Evolutionary conservation across 73 alveolate genomes (phyloP).

Genomic region (Paramecium octaurelia): DNA sequence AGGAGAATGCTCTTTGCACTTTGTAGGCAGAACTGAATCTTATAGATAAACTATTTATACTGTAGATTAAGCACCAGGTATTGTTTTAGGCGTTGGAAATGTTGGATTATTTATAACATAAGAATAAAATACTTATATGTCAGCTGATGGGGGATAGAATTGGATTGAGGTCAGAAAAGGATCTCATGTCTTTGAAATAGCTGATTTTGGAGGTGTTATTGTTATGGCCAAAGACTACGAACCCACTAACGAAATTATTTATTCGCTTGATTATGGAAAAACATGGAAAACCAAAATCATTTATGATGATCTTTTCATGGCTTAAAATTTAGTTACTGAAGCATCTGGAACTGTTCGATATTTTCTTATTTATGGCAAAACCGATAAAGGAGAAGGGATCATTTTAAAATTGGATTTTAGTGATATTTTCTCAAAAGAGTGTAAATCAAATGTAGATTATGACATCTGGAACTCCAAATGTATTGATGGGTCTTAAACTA

Average conservation of each 20-base stretch:
- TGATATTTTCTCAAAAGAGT: background rate
- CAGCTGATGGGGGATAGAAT: conserved; percentile 3
- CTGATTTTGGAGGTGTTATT: conserved; percentile 26
- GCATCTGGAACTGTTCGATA: background rate
- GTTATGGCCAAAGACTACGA: background rate
- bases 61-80: conserved; percentile 37
- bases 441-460: background rate
- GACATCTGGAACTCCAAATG: background rate
- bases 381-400: conserved; percentile 16
- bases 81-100: conserved; percentile 22
- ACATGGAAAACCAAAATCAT: background rate
- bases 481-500: background rate
- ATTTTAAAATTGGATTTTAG: conserved; percentile 4
- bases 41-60: background rate
- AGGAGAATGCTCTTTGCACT: conserved; percentile 48
- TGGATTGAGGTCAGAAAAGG: conserved; percentile 38
- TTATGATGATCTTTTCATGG: background rate
- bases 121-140: conserved; percentile 26
- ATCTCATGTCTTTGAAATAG: conserved; percentile 1
- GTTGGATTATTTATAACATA: background rate
- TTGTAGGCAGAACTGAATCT: background rate
- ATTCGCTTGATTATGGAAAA: conserved; percentile 29
- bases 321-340: background rate
- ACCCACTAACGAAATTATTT: conserved; percentile 8
- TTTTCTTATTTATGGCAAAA: conserved; percentile 5